These are phyloP conservation scores for Sordariomycetes sp. DNA, from an alignment of 2,329 filamentous ascomycete species.

Conservation along the genomic window DNA sequence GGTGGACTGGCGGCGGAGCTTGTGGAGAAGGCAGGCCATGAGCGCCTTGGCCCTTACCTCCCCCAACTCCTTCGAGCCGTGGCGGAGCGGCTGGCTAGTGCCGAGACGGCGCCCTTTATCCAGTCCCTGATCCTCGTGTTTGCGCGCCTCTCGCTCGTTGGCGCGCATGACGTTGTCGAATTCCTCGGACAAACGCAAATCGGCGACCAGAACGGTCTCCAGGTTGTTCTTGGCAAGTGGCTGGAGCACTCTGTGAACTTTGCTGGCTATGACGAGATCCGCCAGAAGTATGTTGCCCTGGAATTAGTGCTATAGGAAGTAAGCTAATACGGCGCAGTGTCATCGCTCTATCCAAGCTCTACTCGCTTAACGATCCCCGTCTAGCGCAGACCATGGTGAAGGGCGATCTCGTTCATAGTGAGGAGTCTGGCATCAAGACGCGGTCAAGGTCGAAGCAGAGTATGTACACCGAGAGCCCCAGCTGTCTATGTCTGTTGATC, in stretches of 20 bases:
- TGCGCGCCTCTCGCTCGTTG: slow-evolving; percentile 75
- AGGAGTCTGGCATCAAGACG: slow-evolving; percentile 81
- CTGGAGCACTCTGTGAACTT: slow-evolving; percentile 95
- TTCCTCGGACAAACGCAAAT: slow-evolving; percentile 83
- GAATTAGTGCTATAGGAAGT: slow-evolving; percentile 14
- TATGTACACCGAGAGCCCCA: slow-evolving; percentile 27
- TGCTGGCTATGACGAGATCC: slow-evolving; percentile 95
- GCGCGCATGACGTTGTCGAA: slow-evolving; percentile 79
- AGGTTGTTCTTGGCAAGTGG: slow-evolving; percentile 90
- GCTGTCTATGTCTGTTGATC: not conserved
- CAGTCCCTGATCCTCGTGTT: slow-evolving; percentile 95
- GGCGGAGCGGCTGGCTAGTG: slow-evolving; percentile 71
- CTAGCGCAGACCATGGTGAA: slow-evolving; percentile 74
- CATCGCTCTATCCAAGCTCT: slow-evolving; percentile 85
- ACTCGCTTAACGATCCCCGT: slow-evolving; percentile 73
- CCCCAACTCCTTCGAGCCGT: slow-evolving; percentile 83
- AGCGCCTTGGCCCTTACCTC: slow-evolving; percentile 81
- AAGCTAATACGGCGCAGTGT: slow-evolving; percentile 42
- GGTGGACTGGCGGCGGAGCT: slow-evolving; percentile 88
- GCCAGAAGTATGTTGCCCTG: slow-evolving; percentile 66
- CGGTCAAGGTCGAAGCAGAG: slow-evolving; percentile 79
- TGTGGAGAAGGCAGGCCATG: slow-evolving; percentile 89
- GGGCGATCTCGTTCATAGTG: slow-evolving; percentile 77
- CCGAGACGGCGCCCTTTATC: slow-evolving; percentile 80
- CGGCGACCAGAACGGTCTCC: slow-evolving; percentile 67